A percentile compares a stretch with the other conserved stretches of the same genome.
These are phyloP conservation scores for Myrica gale DNA, from an alignment of 306 rosid species.

Conservation along the genomic window DNA sequence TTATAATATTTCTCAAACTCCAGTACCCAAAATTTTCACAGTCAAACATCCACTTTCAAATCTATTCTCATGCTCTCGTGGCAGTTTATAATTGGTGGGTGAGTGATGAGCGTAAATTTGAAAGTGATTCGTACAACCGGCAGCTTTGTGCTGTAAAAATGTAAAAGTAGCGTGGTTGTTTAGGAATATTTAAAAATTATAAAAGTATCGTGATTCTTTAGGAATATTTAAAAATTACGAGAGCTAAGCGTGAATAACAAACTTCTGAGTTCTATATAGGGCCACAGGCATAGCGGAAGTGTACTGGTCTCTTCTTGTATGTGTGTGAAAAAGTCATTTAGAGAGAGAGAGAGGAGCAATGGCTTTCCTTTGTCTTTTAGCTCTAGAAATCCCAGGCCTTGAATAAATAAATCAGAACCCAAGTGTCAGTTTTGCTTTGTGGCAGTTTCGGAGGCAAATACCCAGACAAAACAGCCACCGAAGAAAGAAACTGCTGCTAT, in stretches of 20 bases:
- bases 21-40: too few relatives aligned
- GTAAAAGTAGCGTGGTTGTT: background rate
- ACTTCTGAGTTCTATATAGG: constrained; percentile 14
- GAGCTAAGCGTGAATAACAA: constrained; percentile 19
- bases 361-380: constrained; percentile 33
- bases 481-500: constrained; percentile 4
- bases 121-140: too few relatives aligned
- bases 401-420: constrained; percentile 15
- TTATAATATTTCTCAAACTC: too few relatives aligned
- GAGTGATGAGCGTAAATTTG: too few relatives aligned
- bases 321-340: constrained; percentile 18
- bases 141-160: background rate
- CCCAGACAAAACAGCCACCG: constrained; percentile 24
- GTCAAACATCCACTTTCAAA: too few relatives aligned
- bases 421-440: constrained; percentile 15
- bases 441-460: constrained; percentile 18
- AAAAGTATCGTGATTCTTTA: background rate
- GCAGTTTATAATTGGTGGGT: too few relatives aligned
- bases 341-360: constrained; percentile 19
- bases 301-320: constrained; percentile 25
- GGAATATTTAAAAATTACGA: constrained; percentile 6
- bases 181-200: constrained; percentile 2
- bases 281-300: constrained; percentile 9
- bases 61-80: too few relatives aligned
- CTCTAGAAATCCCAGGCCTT: constrained; percentile 18